Evolutionary conservation across 768 basidiomycete species (phyloP), one percentile per base, ranked within the genome.

Genomic region (Tricholoma sp.): DNA sequence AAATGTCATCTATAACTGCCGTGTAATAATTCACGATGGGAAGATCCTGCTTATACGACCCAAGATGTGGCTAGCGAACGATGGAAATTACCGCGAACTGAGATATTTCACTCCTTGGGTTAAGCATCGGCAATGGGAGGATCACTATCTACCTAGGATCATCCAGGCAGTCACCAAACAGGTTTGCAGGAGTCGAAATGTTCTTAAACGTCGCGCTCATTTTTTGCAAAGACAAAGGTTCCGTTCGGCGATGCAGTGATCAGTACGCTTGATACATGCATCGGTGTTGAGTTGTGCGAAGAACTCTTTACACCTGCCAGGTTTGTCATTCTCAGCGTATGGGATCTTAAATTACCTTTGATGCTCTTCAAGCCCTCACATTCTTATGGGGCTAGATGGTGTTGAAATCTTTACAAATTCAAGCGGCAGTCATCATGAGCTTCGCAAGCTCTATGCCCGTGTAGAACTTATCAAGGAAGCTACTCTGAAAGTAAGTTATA

Each of bases 391-490:
- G 6, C 82, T 99, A 8, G 96, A 99, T 66, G 97, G 97, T 5
- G 96, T 98, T 7, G 97, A 99, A 72, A 97, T 99, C 51, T 98
- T 98, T 69, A 98, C 96, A 8, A 99, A 99, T 73, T 98, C 97
- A 1, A 95, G 92, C 61, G 97, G 94, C 4, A 96, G 93, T 70
- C 97, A 99, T 68, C 97, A 99, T 66, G 97, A 98, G 68, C 84
- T 99, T 22, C 86, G 97, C n/a, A 99, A 99, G 71, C 80, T 99
- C 22, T 84, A 93, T 66, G 85, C 83, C 7, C 85, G 97, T 6
- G 83, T 98, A 1, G 94, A 99, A 59, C 78, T 99, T 10, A 98
- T 99, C 74, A 94, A 91, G 66, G 97, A 98, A 67, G 97, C 97
- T 0, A 99, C 96, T 1, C 75, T 88, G 58, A 99, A 98, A 83